Conservation (phyloP, 106 monocot species). For the Platanthera guangdongensis region DNA sequence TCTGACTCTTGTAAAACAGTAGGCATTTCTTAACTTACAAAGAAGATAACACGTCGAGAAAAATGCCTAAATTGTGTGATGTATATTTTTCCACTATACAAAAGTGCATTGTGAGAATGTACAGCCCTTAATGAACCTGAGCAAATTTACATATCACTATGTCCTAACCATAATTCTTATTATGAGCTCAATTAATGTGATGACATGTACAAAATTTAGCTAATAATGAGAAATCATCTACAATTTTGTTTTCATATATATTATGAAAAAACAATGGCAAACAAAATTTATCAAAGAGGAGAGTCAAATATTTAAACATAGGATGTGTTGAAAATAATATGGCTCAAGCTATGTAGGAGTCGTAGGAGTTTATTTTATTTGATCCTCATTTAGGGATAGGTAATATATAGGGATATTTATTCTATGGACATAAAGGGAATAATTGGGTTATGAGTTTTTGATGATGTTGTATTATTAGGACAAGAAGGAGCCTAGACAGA, state of each 20-base stretch:
- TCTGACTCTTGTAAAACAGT: background rate
- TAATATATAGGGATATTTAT: too few relatives aligned
- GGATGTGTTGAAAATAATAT: background rate
- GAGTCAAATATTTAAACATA: background rate
- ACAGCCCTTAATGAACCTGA: background rate
- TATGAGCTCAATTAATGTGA: background rate
- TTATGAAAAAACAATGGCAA: background rate
- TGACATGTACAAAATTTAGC: background rate
- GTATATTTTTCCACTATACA: background rate
- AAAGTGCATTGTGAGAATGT: background rate
- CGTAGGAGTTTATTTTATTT: too few relatives aligned
- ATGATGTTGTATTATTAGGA: too few relatives aligned
- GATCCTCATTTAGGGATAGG: too few relatives aligned
- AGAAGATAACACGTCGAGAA: background rate
- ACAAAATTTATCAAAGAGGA: background rate
- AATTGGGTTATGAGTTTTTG: too few relatives aligned
- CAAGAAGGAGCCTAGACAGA: too few relatives aligned
- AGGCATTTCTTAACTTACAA: background rate
- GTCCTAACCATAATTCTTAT: background rate
- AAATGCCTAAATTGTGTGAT: background rate
- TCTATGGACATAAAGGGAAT: too few relatives aligned
- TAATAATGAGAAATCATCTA: background rate
- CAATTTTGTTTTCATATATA: background rate
- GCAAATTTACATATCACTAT: background rate
- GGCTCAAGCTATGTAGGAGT: too few relatives aligned